A percentile compares a stretch with the other conserved stretches of the same genome.
Conservation (phyloP, 2,329 filamentous ascomycete species). For the Canariomyces notabilis region DNA sequence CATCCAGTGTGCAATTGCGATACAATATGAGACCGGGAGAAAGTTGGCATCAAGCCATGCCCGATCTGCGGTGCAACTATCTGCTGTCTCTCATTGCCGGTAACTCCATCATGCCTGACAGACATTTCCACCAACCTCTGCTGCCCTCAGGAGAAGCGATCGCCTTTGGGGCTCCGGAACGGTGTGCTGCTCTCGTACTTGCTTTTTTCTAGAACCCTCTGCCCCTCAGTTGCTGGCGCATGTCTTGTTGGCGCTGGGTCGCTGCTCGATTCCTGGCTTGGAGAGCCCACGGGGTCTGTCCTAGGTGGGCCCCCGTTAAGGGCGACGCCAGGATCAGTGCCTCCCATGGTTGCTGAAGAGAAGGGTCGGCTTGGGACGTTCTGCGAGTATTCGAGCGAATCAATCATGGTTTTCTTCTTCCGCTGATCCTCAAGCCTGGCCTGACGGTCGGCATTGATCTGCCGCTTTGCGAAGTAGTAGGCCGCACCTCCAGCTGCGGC, state of each 20-base stretch:
- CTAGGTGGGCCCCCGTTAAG: constrained; percentile 49
- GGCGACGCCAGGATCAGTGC: constrained; percentile 30
- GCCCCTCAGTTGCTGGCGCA: constrained; percentile 64
- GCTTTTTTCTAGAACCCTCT: constrained; percentile 69
- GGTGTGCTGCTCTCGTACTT: constrained; percentile 81
- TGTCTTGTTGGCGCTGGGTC: constrained; percentile 87
- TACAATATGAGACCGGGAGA: not conserved
- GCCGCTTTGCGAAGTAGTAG: constrained; percentile 92
- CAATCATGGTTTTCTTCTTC: constrained; percentile 56
- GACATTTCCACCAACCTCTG: not conserved
- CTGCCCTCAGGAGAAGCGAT: constrained; percentile 65
- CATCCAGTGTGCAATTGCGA: not conserved
- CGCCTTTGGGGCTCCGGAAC: constrained; percentile 75
- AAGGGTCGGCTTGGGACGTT: constrained; percentile 33
- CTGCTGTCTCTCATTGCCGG: not conserved
- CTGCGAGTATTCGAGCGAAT: constrained; percentile 48
- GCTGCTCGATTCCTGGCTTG: constrained; percentile 65
- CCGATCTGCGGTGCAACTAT: not conserved
- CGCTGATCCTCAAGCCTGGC: constrained; percentile 63
- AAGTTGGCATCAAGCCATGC: not conserved
- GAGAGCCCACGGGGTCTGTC: constrained; percentile 54
- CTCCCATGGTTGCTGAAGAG: constrained; percentile 35
- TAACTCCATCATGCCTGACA: not conserved
- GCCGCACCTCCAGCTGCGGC: constrained; percentile 74
- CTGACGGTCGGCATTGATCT: constrained; percentile 85